Conservation (phyloP, 805 yeast species). For the Teunomyces cretensis region DNA sequence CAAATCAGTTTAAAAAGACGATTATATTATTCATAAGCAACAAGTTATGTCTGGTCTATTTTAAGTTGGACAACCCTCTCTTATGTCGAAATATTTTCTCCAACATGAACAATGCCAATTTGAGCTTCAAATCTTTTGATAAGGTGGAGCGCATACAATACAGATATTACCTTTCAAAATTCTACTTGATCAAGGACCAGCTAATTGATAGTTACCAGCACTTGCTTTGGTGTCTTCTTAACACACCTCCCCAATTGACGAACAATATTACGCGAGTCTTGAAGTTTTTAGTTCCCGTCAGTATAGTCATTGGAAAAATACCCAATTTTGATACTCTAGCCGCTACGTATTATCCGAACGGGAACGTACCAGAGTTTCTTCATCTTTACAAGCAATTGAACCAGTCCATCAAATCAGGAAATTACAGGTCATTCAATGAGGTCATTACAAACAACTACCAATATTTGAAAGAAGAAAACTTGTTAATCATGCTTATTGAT, state of each 20-base stretch:
- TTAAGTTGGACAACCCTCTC: conserved; percentile 52
- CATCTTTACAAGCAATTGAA: conserved; percentile 37
- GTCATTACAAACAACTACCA: conserved; percentile 27
- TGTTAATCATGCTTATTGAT: conserved; percentile 47
- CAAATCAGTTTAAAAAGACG: conserved; percentile 41
- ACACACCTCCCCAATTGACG: conserved; percentile 32
- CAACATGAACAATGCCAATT: conserved; percentile 53
- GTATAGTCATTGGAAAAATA: conserved; percentile 53
- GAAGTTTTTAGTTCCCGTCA: conserved; percentile 50
- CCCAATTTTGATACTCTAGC: conserved; percentile 34
- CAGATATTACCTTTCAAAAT: conserved; percentile 54
- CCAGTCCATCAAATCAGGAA: conserved; percentile 43
- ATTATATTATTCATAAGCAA: conserved; percentile 55
- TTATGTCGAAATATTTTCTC: conserved; percentile 62
- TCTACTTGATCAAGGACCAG: conserved; percentile 52
- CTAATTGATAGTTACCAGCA: conserved; percentile 49
- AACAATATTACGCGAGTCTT: conserved; percentile 44
- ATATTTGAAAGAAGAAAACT: conserved; percentile 35
- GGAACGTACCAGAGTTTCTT: conserved; percentile 21
- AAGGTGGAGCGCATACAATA: conserved; percentile 50
- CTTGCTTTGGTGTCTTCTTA: conserved; percentile 52
- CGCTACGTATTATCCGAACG: conserved; percentile 13
- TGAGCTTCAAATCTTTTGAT: conserved; percentile 42
- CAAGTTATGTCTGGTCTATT: conserved; percentile 56
- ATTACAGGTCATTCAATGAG: conserved; percentile 34